Percentiles rank a stretch among this genome's conserved stretches.
Evolutionary conservation across 2,329 filamentous ascomycete genomes (phyloP).

Genomic region (Alternaria sp.): DNA sequence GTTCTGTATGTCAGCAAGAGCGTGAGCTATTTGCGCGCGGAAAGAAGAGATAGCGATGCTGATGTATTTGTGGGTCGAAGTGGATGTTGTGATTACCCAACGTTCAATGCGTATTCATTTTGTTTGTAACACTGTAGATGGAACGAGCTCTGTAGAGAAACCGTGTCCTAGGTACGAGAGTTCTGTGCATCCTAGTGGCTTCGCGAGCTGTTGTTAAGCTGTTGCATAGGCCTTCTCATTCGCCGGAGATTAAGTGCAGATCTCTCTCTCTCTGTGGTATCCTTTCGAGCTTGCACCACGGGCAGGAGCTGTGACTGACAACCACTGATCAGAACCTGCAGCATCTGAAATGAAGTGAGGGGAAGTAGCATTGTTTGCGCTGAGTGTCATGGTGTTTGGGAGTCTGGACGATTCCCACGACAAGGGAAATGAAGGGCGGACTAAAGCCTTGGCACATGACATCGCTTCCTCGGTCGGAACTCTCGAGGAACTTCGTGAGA

Average conservation of each 20-base stretch:
- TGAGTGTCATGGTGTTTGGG: conserved; percentile 2
- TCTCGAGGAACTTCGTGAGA: conserved; percentile 1
- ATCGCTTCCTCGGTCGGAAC: background rate
- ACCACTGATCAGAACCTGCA: background rate
- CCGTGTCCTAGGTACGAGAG: background rate
- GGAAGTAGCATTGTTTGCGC: background rate
- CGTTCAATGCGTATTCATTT: background rate
- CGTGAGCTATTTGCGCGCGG: background rate
- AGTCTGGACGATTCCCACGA: background rate
- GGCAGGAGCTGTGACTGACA: background rate
- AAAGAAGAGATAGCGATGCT: background rate
- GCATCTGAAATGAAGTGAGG: background rate
- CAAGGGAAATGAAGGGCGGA: conserved; percentile 11
- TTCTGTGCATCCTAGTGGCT: background rate
- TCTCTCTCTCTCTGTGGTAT: background rate
- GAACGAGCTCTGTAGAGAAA: background rate
- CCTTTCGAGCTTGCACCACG: background rate
- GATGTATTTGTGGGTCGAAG: background rate
- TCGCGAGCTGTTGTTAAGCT: background rate
- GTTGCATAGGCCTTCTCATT: background rate
- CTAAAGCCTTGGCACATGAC: conserved; percentile 13
- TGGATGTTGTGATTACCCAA: background rate
- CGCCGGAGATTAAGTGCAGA: background rate
- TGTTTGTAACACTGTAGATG: background rate
- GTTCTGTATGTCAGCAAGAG: background rate